Evolutionary conservation across 2,329 filamentous ascomycete genomes (phyloP).

Genomic region (Chaetomium olivaceum): DNA sequence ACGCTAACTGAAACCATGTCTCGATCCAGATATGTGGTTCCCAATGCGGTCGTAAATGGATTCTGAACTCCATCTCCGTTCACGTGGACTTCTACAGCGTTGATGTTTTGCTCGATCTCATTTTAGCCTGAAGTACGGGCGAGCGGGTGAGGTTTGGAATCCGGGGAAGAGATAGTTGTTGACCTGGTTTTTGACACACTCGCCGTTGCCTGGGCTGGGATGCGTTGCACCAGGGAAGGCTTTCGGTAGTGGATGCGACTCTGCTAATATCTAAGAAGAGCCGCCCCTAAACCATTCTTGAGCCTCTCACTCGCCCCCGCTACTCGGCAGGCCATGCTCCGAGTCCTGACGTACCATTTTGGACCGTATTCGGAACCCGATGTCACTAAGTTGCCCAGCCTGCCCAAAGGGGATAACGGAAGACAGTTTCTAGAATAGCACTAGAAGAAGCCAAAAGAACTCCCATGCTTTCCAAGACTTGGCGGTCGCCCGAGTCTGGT

Average conservation of each 20-base stretch:
- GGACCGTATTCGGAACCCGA: background rate
- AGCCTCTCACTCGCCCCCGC: background rate
- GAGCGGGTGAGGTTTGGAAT: conserved; percentile 7
- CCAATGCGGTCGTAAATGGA: background rate
- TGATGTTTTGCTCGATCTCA: background rate
- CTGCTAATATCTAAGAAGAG: background rate
- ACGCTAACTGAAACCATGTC: background rate
- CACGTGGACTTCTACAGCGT: background rate
- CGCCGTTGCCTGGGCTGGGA: background rate
- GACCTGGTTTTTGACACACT: background rate
- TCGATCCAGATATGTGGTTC: background rate
- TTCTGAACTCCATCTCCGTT: background rate
- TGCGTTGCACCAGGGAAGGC: background rate
- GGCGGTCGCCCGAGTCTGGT: background rate
- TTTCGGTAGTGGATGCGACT: background rate
- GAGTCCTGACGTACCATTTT: background rate
- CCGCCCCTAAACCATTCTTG: background rate
- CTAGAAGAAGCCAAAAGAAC: background rate
- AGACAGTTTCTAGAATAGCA: background rate
- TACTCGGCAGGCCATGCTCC: background rate
- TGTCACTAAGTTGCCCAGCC: background rate
- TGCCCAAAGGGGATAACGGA: background rate
- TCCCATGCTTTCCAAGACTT: background rate
- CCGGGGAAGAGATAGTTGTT: background rate
- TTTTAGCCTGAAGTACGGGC: conserved; percentile 23